phyloP scores from a whole-genome alignment of 305 asterid genomes.

The Withania somnifera region DNA sequence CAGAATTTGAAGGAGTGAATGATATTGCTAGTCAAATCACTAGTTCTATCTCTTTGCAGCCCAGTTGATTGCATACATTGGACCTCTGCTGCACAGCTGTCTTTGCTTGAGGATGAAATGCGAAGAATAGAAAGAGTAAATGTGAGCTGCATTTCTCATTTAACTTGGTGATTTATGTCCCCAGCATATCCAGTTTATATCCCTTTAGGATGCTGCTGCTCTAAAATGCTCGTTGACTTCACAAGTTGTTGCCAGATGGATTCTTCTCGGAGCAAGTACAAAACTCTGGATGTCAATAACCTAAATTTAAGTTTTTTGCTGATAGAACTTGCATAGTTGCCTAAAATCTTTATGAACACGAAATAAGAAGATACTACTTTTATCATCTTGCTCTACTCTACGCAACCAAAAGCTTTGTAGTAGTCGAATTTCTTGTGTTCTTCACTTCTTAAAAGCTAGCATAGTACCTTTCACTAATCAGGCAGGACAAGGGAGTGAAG shows the following conservation, averaged over 20 bases:
- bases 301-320: neutral
- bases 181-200: neutral
- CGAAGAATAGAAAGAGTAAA: conserved; percentile 95
- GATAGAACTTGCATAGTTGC: neutral
- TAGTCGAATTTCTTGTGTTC: neutral
- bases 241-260: neutral
- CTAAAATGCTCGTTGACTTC: neutral
- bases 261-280: neutral
- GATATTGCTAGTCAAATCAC: conserved; percentile 12
- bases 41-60: conserved; percentile 40
- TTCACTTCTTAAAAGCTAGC: neutral
- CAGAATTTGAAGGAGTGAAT: neutral
- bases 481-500: neutral
- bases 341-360: neutral
- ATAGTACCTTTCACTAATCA: neutral
- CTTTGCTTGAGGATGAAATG: conserved; percentile 97
- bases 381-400: neutral
- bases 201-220: neutral
- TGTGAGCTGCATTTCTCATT: conserved; percentile 31
- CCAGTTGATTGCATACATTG: conserved; percentile 96
- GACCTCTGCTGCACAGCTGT: conserved; percentile 92
- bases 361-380: neutral
- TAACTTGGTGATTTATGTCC: neutral
- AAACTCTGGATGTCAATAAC: neutral
- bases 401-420: neutral